These are phyloP conservation scores for Suhomyces atakaporum DNA, from an alignment of 1,139 yeast genomes.

Conservation along the genomic window DNA sequence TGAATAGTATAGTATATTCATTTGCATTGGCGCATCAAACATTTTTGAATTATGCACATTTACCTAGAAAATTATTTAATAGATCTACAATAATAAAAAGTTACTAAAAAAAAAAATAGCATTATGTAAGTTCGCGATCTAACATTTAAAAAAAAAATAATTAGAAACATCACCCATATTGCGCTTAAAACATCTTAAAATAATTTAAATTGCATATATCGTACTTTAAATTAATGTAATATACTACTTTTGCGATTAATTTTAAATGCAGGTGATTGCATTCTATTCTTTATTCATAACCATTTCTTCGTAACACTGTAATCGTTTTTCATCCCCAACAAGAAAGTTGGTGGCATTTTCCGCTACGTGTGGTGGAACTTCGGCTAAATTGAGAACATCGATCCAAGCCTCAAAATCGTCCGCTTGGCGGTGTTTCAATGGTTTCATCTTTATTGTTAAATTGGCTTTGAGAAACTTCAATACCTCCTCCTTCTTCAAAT, in stretches of 20 bases:
- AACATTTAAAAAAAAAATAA: no score
- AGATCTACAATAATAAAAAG: not conserved
- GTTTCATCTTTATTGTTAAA: not conserved
- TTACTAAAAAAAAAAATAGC: not conserved
- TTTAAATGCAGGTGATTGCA: no score
- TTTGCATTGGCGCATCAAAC: no score
- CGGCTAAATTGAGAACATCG: slow-evolving; percentile 22
- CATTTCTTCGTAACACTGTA: slow-evolving; percentile 9
- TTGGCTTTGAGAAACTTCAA: slow-evolving; percentile 4
- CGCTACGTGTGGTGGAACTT: slow-evolving; percentile 26
- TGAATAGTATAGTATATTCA: no score
- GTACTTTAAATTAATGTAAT: no score
- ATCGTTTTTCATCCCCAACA: slow-evolving; percentile 46
- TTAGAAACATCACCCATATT: not conserved
- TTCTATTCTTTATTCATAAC: no score
- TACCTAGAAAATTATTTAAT: no score
- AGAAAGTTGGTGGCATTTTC: slow-evolving; percentile 39
- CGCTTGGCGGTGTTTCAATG: not conserved
- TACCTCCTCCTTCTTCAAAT: slow-evolving; percentile 30
- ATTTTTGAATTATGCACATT: no score
- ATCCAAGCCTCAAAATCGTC: slow-evolving; percentile 35
- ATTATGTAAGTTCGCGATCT: not conserved
- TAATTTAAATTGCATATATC: no score
- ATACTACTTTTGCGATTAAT: no score
- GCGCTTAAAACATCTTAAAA: no score